Percentiles rank a stretch among this genome's conserved stretches.
These are phyloP conservation scores for Rehmannia glutinosa DNA, from an alignment of 257 asterid genomes.

Conservation along the genomic window DNA sequence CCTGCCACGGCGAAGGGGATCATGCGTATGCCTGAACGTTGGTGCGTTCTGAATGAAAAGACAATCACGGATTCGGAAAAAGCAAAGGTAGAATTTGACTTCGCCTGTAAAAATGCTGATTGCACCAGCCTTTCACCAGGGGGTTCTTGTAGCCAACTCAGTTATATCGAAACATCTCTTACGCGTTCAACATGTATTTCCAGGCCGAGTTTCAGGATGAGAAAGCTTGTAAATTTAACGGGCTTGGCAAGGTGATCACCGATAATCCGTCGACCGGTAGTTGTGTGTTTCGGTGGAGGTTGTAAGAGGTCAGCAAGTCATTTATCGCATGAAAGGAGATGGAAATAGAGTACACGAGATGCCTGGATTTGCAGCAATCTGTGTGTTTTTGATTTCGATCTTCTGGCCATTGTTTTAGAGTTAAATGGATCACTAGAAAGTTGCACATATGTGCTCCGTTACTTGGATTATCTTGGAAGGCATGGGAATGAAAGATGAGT, in stretches of 20 bases:
- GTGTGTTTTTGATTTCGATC: slow-evolving; percentile 8
- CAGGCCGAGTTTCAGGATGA: background rate
- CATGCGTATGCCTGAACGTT: slow-evolving; percentile 33
- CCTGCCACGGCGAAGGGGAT: slow-evolving; percentile 29
- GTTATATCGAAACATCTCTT: slow-evolving; percentile 6
- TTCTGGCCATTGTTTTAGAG: slow-evolving; percentile 6
- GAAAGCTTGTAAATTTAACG: background rate
- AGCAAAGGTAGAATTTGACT: rapidly evolving
- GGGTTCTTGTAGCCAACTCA: slow-evolving; percentile 29
- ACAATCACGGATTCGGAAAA: background rate
- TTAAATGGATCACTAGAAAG: too few species aligned
- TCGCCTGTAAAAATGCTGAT: slow-evolving; percentile 1
- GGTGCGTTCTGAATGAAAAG: slow-evolving; percentile 24
- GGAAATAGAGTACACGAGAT: background rate
- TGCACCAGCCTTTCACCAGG: slow-evolving; percentile 21
- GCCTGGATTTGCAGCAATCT: background rate
- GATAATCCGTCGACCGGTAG: background rate
- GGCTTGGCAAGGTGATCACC: background rate
- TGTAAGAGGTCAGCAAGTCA: background rate
- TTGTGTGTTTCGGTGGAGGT: background rate
- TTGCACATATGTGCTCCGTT: too few species aligned
- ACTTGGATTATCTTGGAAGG: too few species aligned
- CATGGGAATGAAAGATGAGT: too few species aligned
- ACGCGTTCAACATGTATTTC: background rate
- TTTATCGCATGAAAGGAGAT: background rate